Evolutionary conservation across 1,139 yeast species (phyloP), one percentile per base, ranked within the genome.

Genomic region (Pneumocystis jirovecii): DNA sequence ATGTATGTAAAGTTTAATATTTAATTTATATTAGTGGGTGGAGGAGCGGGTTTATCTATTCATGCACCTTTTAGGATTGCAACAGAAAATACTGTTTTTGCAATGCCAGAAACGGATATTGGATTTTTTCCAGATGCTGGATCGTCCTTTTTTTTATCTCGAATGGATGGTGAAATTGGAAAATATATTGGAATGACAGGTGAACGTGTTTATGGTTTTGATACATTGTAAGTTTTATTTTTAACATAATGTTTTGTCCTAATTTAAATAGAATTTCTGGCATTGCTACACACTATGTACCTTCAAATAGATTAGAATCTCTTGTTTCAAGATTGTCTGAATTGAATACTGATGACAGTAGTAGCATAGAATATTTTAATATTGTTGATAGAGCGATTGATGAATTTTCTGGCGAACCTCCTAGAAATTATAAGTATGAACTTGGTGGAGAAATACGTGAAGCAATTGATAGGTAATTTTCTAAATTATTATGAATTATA

Each of bases 81-180:
- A 15, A 89, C 96, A 56, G 97, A 93, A 72, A 82, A 83, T 72
- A 91, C 97, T 25, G 82, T 85, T 73, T 83, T 91, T 77, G 96
- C 97, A 68, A 95, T 93, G 98, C 98, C 98, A 5, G 98, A 93
- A 76, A 87, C 95, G 81, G 93, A 89, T 72, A 93, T 95, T 74
- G 99, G 99, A 0, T 89, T 91, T 75, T 88, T 89, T 78, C 96
- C 96, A 10, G 99, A 93, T 74, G 97, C 93, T 10, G 98, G 97
- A 61, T 86, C 95, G 60, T 85, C 96, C 6, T 91, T 88, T 76
- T 91, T 91, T 76, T 79, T 95, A 71, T 89, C 96, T 60, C 82
- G 89, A 70, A 77, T 90, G 68, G 93, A 87, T 72, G 89, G 89
- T 68, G 84, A 87, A 72, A 77, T 91, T 68, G 97, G 97, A 62